Evolutionary conservation across 768 basidiomycete species (phyloP), one percentile per base, ranked within the genome.

Genomic region (Paxillus rubicundulus): DNA sequence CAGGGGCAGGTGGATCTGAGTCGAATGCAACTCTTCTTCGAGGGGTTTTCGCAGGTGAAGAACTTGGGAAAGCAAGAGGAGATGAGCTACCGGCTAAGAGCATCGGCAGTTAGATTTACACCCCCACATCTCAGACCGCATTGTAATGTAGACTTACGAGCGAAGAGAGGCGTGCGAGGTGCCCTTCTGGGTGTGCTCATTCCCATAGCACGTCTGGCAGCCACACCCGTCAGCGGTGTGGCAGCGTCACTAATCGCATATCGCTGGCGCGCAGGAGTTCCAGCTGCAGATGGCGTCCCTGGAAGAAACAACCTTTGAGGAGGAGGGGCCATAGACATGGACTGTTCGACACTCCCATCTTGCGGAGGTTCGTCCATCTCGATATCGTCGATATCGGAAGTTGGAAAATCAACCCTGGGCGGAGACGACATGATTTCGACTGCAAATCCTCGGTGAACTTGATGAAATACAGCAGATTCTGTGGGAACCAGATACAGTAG

Each of bases 41-140:
- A 34, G 74, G 73, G 34, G 72, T 78, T 64, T 79, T 83, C 21
- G 67, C 61, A 5, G 84, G 82, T 0, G 84, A 82, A 10, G 85
- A 86, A 48, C 79, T 83, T 0, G 84, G 86, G 60, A 81, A 85
- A 4, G 78, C 74, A 60, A 86, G 70, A 4, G 85, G 84, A 2
- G 85, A 85, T 9, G 84, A 86, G 50, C 81, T 82, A 6, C 78
- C 78, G 40, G 74, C 79, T 80, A 54, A 9, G 13, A 5, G 13
- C 20, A 27, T n/a, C 9, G 2, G 8, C 58, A 52, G 50, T 38
- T 17, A 30, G 51, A 36, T 46, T 41, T 32, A 36, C 44, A n/a
- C 10, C 2, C 20, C 42, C 47, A 30, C 2, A 13, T 12, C 33
- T 33, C 13, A 9, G 24, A 32, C 17, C 18, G 4, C 20, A 16